phyloP scores from a whole-genome alignment of 1,284 basidiomycete species.

The Boletus sp. region DNA sequence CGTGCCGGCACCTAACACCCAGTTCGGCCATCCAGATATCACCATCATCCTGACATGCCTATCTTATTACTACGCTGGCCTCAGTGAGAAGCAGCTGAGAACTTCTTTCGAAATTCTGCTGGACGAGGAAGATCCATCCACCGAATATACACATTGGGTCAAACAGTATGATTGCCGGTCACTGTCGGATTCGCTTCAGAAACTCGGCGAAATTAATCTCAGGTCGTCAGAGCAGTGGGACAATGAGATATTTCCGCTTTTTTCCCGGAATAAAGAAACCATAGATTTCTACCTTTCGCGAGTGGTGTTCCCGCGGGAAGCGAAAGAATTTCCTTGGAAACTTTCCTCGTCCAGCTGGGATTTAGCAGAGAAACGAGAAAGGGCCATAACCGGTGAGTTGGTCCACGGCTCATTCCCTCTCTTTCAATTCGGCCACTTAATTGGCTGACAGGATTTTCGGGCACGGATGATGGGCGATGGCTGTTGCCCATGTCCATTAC shows the following conservation, averaged over 20 bases:
- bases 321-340: no score
- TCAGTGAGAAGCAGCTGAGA: conserved; percentile 38
- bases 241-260: conserved; percentile 32
- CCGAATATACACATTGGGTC: conserved; percentile 46
- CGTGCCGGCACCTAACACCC: conserved; percentile 43
- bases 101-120: conserved; percentile 39
- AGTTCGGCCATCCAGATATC: conserved; percentile 56
- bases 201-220: conserved; percentile 40
- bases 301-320: no score
- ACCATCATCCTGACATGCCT: conserved; percentile 47
- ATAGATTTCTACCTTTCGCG: conserved; percentile 46
- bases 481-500: conserved; percentile 2
- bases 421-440: background rate
- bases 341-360: conserved; percentile 45
- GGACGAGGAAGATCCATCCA: conserved; percentile 42
- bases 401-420: background rate
- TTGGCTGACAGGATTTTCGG: conserved; percentile 3
- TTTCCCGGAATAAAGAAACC: conserved; percentile 37
- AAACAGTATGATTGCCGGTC: background rate
- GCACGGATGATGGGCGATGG: conserved; percentile 1
- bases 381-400: no score
- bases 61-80: conserved; percentile 25
- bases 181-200: conserved; percentile 31
- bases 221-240: conserved; percentile 38
- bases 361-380: no score